Base-by-base conservation (phyloP, 768 basidiomycete genomes). In the Dictyophora rubrovolvata region DNA sequence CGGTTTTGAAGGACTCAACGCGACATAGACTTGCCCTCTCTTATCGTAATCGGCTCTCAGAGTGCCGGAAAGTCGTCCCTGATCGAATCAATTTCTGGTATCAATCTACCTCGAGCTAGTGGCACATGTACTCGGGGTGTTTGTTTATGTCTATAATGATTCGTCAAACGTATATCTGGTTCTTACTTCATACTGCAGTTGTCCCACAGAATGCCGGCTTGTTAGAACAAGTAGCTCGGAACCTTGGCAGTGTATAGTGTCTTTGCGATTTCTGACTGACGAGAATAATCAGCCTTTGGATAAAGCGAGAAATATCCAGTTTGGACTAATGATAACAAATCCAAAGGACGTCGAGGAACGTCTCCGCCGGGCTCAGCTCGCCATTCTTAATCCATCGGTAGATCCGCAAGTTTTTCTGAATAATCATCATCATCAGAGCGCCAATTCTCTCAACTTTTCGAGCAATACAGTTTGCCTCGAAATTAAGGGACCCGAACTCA, bases 1-100 rank as follows among this genome's bases (percentile, higher is more conserved):
- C 17, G 2, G 6, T 36, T 18, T 33, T 53, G 8, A 49, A 88
- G 87, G 0, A 84, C 85, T 0, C 80, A 87, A 61, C 72, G 78
- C 14, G 84, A 89, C 54, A 80, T 90, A 10, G 85, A 87, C 63
- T 71, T 89, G 0, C 87, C 88, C 0, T 79, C 82, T 62, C 87
- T 89, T 35, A 83, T 81, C 0, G 87, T 88, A 48, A 78, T 87
- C 17, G 87, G 87, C 0, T 78, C 75, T 1, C 87, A 89, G 62
- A 85, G 82, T 49, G 85, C 84, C 0, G 87, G 87, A 0, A 89
- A 89, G 64, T 87, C 85, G 0, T 89, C 87, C 0, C 74, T 89
- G 4, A 88, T 89, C 10, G 87, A 89, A 63, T 79, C 84, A 0
- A 87, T 89, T 49, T 86, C 85, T 17, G 85, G 86, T 0, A 80